These are phyloP conservation scores for Stromatinia cepivora DNA, from an alignment of 2,329 filamentous ascomycete genomes.

Conservation along the genomic window DNA sequence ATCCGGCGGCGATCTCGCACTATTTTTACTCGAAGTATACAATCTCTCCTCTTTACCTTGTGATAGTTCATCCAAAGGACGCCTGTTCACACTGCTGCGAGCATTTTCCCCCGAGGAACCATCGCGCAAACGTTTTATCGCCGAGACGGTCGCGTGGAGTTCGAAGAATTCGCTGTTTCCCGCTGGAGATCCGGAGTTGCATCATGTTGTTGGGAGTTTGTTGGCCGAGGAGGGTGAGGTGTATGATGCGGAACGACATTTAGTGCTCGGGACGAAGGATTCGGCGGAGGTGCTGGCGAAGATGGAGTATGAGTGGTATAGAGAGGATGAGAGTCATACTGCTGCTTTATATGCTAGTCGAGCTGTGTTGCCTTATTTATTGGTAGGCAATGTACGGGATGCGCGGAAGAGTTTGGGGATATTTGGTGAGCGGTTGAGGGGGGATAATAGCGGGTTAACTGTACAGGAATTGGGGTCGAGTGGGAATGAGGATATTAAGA, in stretches of 20 bases:
- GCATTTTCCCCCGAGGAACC: constrained; percentile 83
- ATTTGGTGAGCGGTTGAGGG: constrained; percentile 67
- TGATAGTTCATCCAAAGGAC: constrained; percentile 71
- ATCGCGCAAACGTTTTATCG: constrained; percentile 88
- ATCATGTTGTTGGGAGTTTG: constrained; percentile 84
- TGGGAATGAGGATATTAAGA: constrained; percentile 72
- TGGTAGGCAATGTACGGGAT: constrained; percentile 85
- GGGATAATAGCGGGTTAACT: constrained; percentile 57
- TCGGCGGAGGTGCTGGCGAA: constrained; percentile 77
- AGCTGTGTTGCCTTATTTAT: constrained; percentile 85
- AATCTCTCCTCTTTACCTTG: constrained; percentile 79
- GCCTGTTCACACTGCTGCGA: constrained; percentile 74
- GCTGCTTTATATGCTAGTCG: constrained; percentile 84
- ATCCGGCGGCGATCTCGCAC: constrained; percentile 84
- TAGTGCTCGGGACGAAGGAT: constrained; percentile 85
- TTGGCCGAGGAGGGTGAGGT: constrained; percentile 92
- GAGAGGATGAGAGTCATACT: constrained; percentile 80
- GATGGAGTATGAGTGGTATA: constrained; percentile 94
- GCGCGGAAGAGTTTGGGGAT: constrained; percentile 78
- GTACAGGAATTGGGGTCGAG: constrained; percentile 79
- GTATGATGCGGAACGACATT: constrained; percentile 90
- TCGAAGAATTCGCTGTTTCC: constrained; percentile 68
- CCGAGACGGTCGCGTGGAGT: constrained; percentile 73
- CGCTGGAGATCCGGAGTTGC: constrained; percentile 88
- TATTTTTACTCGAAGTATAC: constrained; percentile 88